phyloP scores from a whole-genome alignment of 2,329 filamentous ascomycete species.

The Ophiostoma perfectum region DNA sequence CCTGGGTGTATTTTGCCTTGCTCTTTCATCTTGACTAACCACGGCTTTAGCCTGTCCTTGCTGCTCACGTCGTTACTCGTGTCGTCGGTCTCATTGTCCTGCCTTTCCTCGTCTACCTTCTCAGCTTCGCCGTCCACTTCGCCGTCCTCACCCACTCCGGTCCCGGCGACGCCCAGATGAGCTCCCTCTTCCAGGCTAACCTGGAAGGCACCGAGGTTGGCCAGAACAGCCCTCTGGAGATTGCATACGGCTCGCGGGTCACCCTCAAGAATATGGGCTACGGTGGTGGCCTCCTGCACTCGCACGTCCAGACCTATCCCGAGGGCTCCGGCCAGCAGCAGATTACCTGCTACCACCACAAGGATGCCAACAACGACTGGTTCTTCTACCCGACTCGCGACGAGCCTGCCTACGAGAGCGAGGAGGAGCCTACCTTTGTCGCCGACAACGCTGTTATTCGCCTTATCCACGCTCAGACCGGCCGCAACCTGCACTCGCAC shows the following conservation, averaged over 20 bases:
- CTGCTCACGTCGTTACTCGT: conserved; percentile 71
- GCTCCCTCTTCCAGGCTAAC: conserved; percentile 97
- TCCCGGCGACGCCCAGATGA: conserved; percentile 99
- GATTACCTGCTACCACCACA: conserved; percentile 98
- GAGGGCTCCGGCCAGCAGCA: conserved; percentile 93
- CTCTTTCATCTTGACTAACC: conserved; percentile 24
- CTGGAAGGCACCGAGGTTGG: conserved; percentile 89
- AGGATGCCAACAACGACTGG: conserved; percentile 99
- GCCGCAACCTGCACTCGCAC: conserved; percentile 95
- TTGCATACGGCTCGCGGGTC: conserved; percentile 80
- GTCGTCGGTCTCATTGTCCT: conserved; percentile 83
- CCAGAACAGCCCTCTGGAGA: conserved; percentile 86
- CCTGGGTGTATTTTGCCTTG: conserved; percentile 16
- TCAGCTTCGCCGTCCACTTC: conserved; percentile 94
- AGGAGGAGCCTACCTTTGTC: conserved; percentile 69
- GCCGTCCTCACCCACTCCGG: conserved; percentile 87
- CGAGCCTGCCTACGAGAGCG: conserved; percentile 65
- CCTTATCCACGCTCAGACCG: conserved; percentile 89
- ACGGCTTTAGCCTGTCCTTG: conserved; percentile 31
- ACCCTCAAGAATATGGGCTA: conserved; percentile 99
- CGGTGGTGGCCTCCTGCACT: conserved; percentile 90
- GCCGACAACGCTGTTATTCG: conserved; percentile 74
- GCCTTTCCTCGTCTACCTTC: conserved; percentile 85
- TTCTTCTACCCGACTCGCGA: conserved; percentile 93
- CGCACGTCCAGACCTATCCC: conserved; percentile 91